A percentile compares a stretch with the other conserved stretches of the same genome.
These are phyloP conservation scores for Cantharellus anzutake DNA, from an alignment of 768 basidiomycete genomes.

Conservation along the genomic window DNA sequence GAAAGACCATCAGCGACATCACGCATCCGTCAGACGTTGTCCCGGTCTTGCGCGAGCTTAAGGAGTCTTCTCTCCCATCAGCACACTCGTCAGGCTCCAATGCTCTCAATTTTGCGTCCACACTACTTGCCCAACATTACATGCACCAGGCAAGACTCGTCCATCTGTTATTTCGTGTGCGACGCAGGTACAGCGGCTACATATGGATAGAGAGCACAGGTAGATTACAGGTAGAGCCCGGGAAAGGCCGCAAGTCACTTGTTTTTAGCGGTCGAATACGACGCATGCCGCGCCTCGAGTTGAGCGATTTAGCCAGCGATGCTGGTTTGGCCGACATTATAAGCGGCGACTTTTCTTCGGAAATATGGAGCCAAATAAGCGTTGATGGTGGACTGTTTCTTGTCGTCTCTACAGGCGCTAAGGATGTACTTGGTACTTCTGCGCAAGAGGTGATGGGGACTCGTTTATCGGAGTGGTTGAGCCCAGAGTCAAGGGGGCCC, in stretches of 20 bases:
- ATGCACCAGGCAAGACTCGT: conserved; percentile 27
- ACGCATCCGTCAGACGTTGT: conserved; percentile 84
- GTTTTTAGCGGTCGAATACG: conserved; percentile 68
- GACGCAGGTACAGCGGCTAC: conserved; percentile 40
- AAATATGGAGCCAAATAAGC: conserved; percentile 24
- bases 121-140: conserved; percentile 15
- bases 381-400: conserved; percentile 19
- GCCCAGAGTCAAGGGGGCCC: neutral
- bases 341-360: conserved; percentile 9
- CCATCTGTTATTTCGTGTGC: conserved; percentile 71
- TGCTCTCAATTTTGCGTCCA: conserved; percentile 5
- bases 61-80: conserved; percentile 25
- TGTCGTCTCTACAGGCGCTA: conserved; percentile 16
- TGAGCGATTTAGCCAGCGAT: conserved; percentile 34
- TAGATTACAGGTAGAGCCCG: conserved; percentile 74
- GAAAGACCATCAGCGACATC: conserved; percentile 56
- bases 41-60: conserved; percentile 79
- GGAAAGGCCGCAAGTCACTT: conserved; percentile 88
- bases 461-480: conserved; percentile 4
- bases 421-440: conserved; percentile 15
- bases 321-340: conserved; percentile 26
- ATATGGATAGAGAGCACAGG: conserved; percentile 90
- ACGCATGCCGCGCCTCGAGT: conserved; percentile 40
- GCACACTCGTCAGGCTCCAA: neutral
- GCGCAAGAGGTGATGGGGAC: conserved; percentile 19